Conservation (phyloP, 768 basidiomycete genomes). For the Boletus rufocinnamomeus region DNA sequence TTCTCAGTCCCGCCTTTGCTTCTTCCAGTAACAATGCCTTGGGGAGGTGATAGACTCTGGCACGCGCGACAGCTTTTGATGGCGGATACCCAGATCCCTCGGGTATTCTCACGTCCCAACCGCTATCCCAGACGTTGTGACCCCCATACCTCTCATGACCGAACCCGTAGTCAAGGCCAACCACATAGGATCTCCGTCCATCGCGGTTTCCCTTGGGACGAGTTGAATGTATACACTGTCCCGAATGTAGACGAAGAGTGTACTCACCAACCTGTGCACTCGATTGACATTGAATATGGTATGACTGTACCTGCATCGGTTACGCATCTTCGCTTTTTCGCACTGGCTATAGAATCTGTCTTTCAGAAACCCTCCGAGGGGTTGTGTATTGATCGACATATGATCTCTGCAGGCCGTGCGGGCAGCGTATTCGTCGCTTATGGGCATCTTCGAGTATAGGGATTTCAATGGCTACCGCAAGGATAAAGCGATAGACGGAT, state of each 20-base stretch:
- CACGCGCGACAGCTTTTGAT: background rate
- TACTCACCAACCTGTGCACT: conserved; percentile 14
- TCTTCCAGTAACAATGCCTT: conserved; percentile 13
- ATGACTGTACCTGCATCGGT: conserved; percentile 22
- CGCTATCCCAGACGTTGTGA: conserved; percentile 10
- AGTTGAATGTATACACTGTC: background rate
- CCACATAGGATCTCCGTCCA: conserved; percentile 6
- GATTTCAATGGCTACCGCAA: background rate
- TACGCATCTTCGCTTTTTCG: background rate
- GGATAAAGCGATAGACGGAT: background rate
- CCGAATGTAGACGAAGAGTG: too few species aligned
- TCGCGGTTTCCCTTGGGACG: conserved; percentile 5
- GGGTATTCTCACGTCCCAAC: conserved; percentile 11
- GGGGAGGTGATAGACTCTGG: conserved; percentile 9
- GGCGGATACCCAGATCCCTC: background rate
- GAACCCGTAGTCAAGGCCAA: conserved; percentile 13
- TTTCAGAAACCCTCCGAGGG: conserved; percentile 9
- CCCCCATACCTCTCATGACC: conserved; percentile 20
- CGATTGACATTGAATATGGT: conserved; percentile 23
- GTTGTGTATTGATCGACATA: conserved; percentile 8
- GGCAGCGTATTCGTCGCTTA: conserved; percentile 22
- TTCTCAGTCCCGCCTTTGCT: conserved; percentile 6
- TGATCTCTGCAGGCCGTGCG: conserved; percentile 23
- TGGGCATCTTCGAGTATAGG: conserved; percentile 9
- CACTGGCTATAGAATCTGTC: conserved; percentile 5